phyloP scores from a whole-genome alignment of 2,329 filamentous ascomycete genomes.

The Scytalidium sp. region DNA sequence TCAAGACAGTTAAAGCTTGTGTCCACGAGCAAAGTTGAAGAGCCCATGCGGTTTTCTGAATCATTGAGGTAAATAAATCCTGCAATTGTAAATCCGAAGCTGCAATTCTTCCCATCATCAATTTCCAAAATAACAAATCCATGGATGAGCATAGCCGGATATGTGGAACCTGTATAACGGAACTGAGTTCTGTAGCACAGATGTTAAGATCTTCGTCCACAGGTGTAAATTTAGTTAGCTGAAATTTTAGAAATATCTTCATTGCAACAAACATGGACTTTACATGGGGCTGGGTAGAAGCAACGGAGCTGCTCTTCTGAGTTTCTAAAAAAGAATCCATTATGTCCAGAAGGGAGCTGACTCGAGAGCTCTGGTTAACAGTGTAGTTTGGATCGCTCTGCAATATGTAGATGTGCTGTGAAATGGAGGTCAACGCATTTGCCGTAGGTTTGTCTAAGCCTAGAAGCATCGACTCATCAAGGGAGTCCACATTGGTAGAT shows the following conservation, averaged over 20 bases:
- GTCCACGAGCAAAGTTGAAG: background rate
- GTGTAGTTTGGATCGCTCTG: background rate
- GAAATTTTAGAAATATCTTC: background rate
- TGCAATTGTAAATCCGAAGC: background rate
- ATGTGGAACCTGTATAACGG: background rate
- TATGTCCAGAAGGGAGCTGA: background rate
- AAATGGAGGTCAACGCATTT: background rate
- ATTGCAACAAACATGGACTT: background rate
- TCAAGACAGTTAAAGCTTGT: background rate
- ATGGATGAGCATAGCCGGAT: background rate
- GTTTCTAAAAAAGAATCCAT: background rate
- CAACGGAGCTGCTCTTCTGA: background rate
- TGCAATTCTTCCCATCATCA: background rate
- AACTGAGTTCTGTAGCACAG: background rate
- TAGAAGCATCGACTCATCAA: background rate
- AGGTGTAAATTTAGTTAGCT: background rate
- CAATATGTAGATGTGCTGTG: background rate
- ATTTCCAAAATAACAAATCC: background rate
- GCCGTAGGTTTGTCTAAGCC: background rate
- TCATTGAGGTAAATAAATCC: background rate
- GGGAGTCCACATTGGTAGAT: background rate
- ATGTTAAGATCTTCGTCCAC: background rate
- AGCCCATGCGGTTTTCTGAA: background rate
- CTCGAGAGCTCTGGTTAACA: background rate
- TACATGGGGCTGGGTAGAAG: background rate